A percentile compares a stretch with the other conserved stretches of the same genome.
phyloP scores from a whole-genome alignment of 306 rosid genomes.

The Biancaea sappan region DNA sequence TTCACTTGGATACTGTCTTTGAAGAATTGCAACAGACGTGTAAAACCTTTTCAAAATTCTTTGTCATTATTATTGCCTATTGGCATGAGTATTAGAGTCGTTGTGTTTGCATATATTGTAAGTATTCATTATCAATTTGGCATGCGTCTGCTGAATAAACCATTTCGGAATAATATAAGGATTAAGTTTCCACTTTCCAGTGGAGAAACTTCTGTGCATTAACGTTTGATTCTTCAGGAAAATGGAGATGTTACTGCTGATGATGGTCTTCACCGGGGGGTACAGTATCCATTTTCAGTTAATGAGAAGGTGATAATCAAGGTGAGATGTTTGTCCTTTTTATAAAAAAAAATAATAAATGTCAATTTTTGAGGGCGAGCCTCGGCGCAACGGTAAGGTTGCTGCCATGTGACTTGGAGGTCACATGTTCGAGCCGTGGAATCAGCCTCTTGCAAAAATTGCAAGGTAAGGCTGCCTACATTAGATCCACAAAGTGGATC shows the following conservation, averaged over 20 bases:
- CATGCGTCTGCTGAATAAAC: slow-evolving; percentile 2
- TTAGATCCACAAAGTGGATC: too few species aligned
- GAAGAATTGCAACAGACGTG: not conserved
- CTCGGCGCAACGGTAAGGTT: too few species aligned
- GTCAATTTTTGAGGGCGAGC: too few species aligned
- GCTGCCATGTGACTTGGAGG: too few species aligned
- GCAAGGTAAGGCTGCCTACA: too few species aligned
- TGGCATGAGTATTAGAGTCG: slow-evolving; percentile 8
- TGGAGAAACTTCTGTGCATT: slow-evolving; percentile 25
- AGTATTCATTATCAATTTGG: slow-evolving; percentile 3
- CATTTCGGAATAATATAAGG: slow-evolving; percentile 21
- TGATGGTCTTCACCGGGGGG: slow-evolving; percentile 72
- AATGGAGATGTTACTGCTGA: slow-evolving; percentile 65
- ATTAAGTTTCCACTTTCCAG: slow-evolving; percentile 19
- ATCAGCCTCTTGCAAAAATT: too few species aligned
- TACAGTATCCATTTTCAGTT: slow-evolving; percentile 94
- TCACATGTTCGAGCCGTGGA: too few species aligned
- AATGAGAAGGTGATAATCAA: slow-evolving; percentile 90
- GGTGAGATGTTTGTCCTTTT: slow-evolving; percentile 57
- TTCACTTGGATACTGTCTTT: not conserved
- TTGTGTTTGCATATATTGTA: slow-evolving; percentile 17
- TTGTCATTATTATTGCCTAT: not conserved
- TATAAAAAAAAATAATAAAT: too few species aligned
- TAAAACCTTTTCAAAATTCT: not conserved
- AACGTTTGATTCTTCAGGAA: slow-evolving; percentile 56